Base-by-base conservation (phyloP, 768 basidiomycete genomes). In the Tephrocybe sp. region DNA sequence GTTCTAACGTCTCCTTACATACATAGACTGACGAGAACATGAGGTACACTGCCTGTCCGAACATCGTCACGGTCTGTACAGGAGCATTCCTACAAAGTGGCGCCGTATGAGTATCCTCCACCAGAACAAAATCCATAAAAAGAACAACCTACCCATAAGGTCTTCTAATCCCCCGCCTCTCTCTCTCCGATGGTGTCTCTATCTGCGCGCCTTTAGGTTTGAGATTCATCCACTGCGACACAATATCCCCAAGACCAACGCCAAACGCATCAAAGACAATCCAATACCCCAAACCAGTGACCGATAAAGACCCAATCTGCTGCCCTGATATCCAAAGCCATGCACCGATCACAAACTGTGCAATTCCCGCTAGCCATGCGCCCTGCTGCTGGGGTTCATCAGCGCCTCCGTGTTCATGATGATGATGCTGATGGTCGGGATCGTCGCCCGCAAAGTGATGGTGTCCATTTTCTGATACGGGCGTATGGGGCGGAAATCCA, bases 1-100 rank as follows among this genome's bases (percentile, higher is more conserved):
- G 94, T 68, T 99, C 96, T 4, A 98, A 76, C 0, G 94, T 89
- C 75, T 99, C 97, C 63, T 99, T 98, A 60, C 92, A 94, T 15
- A 98, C 88, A 69, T 98, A 99, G 2, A 98, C 87, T 0, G 92
- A 84, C 0, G 93, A 83, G 64, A 98, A 99, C 73, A 96, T 84
- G 48, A 99, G 75, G 67, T 97, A 98, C 11, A 99, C 89, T 9
- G 84, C 83, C 60, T 98, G 96, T 1, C 92, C 84, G 59, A 98
- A 99, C 65, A 91, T 72, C 47, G 84, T 63, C 3, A 89, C 79
- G 0, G 87, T 87, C 58, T 83, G 82, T 31, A 86, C 60, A 1
- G 90, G 83, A 4, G 80, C 79, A 51, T 80, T 81, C 48, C 88
- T 89, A 49, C 18, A 49, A 51, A 54, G 25, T 28, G 44, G 43